Percentiles rank a stretch among this genome's conserved stretches.
These are phyloP conservation scores for Fusarium sp. DNA, from an alignment of 2,329 filamentous ascomycete genomes.

Conservation along the genomic window DNA sequence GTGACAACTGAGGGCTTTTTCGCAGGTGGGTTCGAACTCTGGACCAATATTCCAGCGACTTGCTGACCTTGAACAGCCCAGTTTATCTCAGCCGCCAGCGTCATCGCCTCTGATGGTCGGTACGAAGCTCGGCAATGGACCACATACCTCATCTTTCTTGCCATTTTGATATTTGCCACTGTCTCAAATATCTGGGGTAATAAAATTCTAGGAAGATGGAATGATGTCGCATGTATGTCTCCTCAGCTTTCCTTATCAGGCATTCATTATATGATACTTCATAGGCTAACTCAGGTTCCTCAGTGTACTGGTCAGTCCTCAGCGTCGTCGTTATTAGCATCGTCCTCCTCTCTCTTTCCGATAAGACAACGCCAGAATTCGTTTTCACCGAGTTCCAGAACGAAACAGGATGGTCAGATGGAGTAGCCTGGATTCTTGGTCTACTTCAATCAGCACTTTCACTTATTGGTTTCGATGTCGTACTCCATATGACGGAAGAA, in stretches of 20 bases:
- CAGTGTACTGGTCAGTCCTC: constrained; percentile 58
- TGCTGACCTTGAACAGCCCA: constrained; percentile 49
- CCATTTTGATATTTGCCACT: constrained; percentile 30
- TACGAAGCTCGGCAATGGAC: constrained; percentile 55
- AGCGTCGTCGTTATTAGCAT: constrained; percentile 59
- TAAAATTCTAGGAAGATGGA: constrained; percentile 57
- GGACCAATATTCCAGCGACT: not conserved
- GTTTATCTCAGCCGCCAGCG: constrained; percentile 58
- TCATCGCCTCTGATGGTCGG: constrained; percentile 54
- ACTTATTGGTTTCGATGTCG: constrained; percentile 60
- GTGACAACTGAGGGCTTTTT: constrained; percentile 60
- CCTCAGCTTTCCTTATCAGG: too few species aligned
- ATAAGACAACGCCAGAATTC: constrained; percentile 57
- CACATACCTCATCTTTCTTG: constrained; percentile 59
- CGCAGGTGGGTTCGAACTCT: constrained; percentile 47
- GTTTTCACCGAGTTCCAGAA: constrained; percentile 61
- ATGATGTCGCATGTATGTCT: constrained; percentile 55
- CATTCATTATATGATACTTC: too few species aligned
- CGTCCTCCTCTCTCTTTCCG: constrained; percentile 55
- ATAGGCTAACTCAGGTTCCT: not conserved
- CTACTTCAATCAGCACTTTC: constrained; percentile 56
- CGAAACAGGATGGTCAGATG: constrained; percentile 60
- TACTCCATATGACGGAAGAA: constrained; percentile 61
- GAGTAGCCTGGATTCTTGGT: constrained; percentile 62
- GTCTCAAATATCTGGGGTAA: constrained; percentile 58